These are phyloP conservation scores for Aspergillus ibericus DNA, from an alignment of 2,329 filamentous ascomycete genomes.

Conservation along the genomic window DNA sequence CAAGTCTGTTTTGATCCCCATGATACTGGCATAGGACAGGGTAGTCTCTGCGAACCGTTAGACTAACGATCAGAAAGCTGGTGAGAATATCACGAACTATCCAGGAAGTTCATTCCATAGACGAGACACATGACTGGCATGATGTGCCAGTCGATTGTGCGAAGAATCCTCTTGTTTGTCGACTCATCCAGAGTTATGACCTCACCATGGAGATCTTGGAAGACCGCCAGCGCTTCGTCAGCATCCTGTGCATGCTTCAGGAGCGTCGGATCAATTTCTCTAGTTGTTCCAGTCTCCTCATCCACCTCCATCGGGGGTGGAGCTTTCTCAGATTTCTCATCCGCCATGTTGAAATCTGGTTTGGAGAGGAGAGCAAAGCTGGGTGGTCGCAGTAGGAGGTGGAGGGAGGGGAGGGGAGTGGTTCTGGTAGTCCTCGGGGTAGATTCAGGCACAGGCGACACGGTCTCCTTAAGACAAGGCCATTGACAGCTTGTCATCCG, in stretches of 20 bases:
- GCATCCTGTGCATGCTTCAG: slow-evolving; percentile 58
- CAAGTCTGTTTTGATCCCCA: slow-evolving; percentile 53
- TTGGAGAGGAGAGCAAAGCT: background rate
- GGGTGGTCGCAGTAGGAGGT: background rate
- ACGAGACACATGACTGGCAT: slow-evolving; percentile 61
- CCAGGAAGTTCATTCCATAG: slow-evolving; percentile 60
- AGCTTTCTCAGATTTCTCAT: slow-evolving; percentile 51
- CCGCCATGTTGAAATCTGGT: slow-evolving; percentile 14
- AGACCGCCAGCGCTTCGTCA: slow-evolving; percentile 61
- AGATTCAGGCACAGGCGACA: background rate
- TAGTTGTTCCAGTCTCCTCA: slow-evolving; percentile 18
- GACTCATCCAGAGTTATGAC: slow-evolving; percentile 55
- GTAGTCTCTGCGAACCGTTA: slow-evolving; percentile 42
- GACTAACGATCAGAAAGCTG: background rate
- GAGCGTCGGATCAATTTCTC: slow-evolving; percentile 35
- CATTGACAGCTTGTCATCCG: background rate
- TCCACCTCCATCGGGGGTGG: slow-evolving; percentile 16
- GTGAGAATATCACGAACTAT: slow-evolving; percentile 34
- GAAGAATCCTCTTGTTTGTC: slow-evolving; percentile 60
- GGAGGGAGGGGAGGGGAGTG: background rate
- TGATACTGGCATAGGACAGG: slow-evolving; percentile 54
- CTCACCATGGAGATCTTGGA: slow-evolving; percentile 51
- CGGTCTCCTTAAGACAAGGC: background rate
- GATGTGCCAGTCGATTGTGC: slow-evolving; percentile 62
- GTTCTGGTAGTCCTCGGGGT: background rate